phyloP scores from a whole-genome alignment of 768 basidiomycete species.

The Pleurotus eryngii region DNA sequence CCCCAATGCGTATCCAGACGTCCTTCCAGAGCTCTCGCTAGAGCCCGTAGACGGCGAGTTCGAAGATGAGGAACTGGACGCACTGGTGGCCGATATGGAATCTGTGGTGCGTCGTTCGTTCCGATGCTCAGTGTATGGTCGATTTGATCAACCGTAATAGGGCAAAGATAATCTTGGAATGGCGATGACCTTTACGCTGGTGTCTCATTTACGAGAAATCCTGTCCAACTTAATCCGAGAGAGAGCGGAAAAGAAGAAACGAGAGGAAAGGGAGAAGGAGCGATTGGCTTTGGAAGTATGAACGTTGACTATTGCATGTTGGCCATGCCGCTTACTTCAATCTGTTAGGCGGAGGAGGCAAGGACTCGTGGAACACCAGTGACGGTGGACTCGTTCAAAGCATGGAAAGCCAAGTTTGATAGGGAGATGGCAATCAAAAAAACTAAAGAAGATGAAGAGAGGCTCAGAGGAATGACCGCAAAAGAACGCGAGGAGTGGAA shows the following conservation, averaged over 20 bases:
- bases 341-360: constrained; percentile 75
- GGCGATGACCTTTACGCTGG: constrained; percentile 97
- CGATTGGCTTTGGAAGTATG: constrained; percentile 72
- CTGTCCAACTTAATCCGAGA: constrained; percentile 59
- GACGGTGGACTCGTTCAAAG: constrained; percentile 73
- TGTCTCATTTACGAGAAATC: constrained; percentile 79
- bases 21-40: constrained; percentile 69
- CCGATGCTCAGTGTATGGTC: background rate
- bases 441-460: constrained; percentile 72
- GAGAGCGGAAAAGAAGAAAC: constrained; percentile 52
- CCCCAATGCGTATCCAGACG: constrained; percentile 80
- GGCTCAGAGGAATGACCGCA: constrained; percentile 59
- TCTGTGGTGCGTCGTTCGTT: constrained; percentile 43
- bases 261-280: constrained; percentile 72
- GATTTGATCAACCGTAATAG: constrained; percentile 28
- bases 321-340: constrained; percentile 6
- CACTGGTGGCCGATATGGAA: constrained; percentile 54
- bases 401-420: constrained; percentile 83
- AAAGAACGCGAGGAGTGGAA: constrained; percentile 88
- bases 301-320: background rate
- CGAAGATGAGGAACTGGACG: constrained; percentile 51
- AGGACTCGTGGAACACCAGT: constrained; percentile 91
- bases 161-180: constrained; percentile 87
- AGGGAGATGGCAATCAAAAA: constrained; percentile 58
- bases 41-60: constrained; percentile 58